Evolutionary conservation across 345 rosid species (phyloP).

Genomic region (Murraya paniculata): DNA sequence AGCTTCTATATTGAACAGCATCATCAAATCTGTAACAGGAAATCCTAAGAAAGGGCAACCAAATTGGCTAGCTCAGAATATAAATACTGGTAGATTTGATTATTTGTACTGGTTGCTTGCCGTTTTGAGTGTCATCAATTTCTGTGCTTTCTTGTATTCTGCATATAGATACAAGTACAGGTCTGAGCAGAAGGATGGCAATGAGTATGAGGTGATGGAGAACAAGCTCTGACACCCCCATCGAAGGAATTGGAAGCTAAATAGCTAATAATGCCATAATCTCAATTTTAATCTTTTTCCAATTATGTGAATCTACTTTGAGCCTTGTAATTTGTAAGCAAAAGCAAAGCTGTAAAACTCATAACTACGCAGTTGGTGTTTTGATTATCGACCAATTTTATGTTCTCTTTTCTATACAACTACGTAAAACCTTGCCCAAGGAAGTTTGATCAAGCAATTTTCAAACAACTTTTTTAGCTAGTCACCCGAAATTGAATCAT

Average conservation of each 20-base stretch:
- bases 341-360: slow-evolving; percentile 6
- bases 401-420: neutral
- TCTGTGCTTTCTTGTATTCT: slow-evolving; percentile 56
- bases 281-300: neutral
- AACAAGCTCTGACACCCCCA: slow-evolving; percentile 24
- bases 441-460: neutral
- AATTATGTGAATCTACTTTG: neutral
- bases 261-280: neutral
- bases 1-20: slow-evolving; percentile 72
- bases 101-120: slow-evolving; percentile 77
- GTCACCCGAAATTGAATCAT: too few species aligned
- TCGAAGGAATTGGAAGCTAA: neutral
- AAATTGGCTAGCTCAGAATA: slow-evolving; percentile 85
- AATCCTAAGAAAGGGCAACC: slow-evolving; percentile 28
- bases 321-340: neutral
- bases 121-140: slow-evolving; percentile 61
- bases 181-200: slow-evolving; percentile 30
- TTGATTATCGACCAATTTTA: neutral
- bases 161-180: slow-evolving; percentile 70
- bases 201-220: slow-evolving; percentile 25
- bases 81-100: slow-evolving; percentile 77
- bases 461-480: too few species aligned
- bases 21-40: slow-evolving; percentile 63
- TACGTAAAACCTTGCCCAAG: neutral
- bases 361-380: neutral